phyloP scores from a whole-genome alignment of 2,329 filamentous ascomycete genomes.

The Stagonosporopsis vannaccii region DNA sequence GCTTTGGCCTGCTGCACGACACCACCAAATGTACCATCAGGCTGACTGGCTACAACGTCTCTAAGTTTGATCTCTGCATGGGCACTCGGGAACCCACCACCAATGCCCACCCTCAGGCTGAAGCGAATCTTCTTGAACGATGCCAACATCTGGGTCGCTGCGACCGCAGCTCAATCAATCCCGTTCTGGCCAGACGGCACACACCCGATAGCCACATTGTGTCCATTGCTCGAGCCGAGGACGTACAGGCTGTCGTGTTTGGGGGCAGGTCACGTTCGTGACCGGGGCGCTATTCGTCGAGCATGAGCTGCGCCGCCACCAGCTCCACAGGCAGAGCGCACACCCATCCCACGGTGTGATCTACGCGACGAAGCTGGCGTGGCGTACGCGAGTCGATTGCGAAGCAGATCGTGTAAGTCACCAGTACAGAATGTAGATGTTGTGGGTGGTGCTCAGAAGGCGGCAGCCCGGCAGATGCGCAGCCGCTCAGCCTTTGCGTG shows the following conservation, averaged over 20 bases:
- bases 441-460: not conserved
- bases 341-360: constrained; percentile 27
- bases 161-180: constrained; percentile 42
- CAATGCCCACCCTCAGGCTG: too few species aligned
- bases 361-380: constrained; percentile 2
- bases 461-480: not conserved
- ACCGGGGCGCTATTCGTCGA: constrained; percentile 7
- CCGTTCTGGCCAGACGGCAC: constrained; percentile 41
- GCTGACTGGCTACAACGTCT: too few species aligned
- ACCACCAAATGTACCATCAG: too few species aligned
- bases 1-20: too few species aligned
- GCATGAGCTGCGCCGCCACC: constrained; percentile 19
- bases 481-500: not conserved
- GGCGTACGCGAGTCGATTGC: not conserved
- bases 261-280: constrained; percentile 10
- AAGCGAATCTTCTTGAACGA: constrained; percentile 46
- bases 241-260: constrained; percentile 31
- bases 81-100: too few species aligned
- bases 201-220: constrained; percentile 42
- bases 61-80: too few species aligned
- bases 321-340: constrained; percentile 25
- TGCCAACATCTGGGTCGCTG: constrained; percentile 39
- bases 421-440: not conserved
- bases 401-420: not conserved
- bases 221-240: constrained; percentile 35